Evolutionary conservation across 225 moss, liverwort and hornwort genomes (phyloP).

Genomic region (Neckera pumila): DNA sequence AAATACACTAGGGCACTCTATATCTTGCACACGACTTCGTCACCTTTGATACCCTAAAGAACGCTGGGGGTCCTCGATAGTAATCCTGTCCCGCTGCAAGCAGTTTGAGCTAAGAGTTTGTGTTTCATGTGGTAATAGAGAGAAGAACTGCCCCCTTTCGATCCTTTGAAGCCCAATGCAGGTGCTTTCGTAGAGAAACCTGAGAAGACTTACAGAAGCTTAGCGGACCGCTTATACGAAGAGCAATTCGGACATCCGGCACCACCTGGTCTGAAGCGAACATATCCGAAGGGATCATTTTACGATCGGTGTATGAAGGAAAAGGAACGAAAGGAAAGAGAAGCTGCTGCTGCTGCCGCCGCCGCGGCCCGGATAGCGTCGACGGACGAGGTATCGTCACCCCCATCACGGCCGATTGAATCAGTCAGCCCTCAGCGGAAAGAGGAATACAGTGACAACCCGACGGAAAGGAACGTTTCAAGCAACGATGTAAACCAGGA

Average conservation of each 20-base stretch:
- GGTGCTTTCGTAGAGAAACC: background rate
- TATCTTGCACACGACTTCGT: background rate
- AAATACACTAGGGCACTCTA: background rate
- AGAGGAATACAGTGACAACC: background rate
- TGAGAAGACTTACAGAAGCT: conserved; percentile 30
- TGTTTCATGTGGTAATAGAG: background rate
- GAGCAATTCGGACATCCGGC: conserved; percentile 50
- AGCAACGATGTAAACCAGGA: conserved; percentile 10
- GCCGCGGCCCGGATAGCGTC: background rate
- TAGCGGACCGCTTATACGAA: conserved; percentile 47
- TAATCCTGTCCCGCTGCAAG: background rate
- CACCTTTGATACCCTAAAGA: background rate
- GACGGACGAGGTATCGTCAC: background rate
- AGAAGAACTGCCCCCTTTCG: background rate
- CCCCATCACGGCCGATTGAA: background rate
- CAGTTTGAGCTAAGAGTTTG: background rate
- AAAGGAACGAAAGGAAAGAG: conserved; percentile 30
- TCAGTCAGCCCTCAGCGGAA: background rate
- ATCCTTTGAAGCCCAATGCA: conserved; percentile 28
- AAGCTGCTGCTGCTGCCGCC: conserved; percentile 14
- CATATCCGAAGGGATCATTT: conserved; percentile 48
- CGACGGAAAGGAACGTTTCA: background rate
- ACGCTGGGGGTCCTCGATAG: background rate
- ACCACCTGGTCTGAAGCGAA: conserved; percentile 30
- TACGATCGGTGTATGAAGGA: conserved; percentile 50